These are phyloP conservation scores for Setaria italica DNA, from an alignment of 202 grass and related monocot species.

Conservation along the genomic window DNA sequence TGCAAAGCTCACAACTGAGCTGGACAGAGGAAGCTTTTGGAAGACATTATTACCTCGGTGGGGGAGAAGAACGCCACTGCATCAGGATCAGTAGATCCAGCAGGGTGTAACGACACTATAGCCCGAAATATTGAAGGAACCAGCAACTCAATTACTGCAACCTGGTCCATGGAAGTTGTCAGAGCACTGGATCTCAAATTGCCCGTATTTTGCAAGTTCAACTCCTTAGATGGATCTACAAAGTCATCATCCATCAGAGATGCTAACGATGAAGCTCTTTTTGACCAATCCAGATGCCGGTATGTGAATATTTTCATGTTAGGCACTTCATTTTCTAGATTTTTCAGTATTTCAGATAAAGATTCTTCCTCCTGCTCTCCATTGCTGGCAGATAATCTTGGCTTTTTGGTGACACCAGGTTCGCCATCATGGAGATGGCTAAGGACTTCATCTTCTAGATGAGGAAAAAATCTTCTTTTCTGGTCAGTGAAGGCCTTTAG, in stretches of 20 bases:
- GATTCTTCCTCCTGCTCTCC: constrained; percentile 62
- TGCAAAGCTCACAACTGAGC: constrained; percentile 23
- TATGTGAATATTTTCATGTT: constrained; percentile 76
- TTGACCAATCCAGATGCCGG: constrained; percentile 89
- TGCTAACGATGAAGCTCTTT: constrained; percentile 77
- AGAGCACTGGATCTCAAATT: constrained; percentile 50
- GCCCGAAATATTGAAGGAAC: constrained; percentile 91
- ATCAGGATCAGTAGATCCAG: constrained; percentile 86
- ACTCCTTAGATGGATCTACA: constrained; percentile 68
- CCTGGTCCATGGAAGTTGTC: constrained; percentile 54
- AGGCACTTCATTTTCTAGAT: constrained; percentile 71
- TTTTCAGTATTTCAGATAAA: constrained; percentile 79
- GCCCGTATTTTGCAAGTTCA: constrained; percentile 64
- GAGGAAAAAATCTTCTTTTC: constrained; percentile 95
- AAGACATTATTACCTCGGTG: constrained; percentile 67
- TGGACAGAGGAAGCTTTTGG: constrained; percentile 32
- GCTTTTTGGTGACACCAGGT: constrained; percentile 57
- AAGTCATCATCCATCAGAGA: constrained; percentile 67
- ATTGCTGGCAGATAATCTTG: constrained; percentile 45
- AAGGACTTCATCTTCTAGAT: constrained; percentile 84
- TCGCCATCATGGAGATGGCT: constrained; percentile 63
- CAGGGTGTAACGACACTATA: constrained; percentile 92
- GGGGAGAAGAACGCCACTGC: constrained; percentile 92
- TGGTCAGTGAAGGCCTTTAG: constrained; percentile 97
- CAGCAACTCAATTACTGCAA: constrained; percentile 88